Base-by-base conservation (phyloP, 2,329 filamentous ascomycete genomes). In the Macroventuria anomochaeta region DNA sequence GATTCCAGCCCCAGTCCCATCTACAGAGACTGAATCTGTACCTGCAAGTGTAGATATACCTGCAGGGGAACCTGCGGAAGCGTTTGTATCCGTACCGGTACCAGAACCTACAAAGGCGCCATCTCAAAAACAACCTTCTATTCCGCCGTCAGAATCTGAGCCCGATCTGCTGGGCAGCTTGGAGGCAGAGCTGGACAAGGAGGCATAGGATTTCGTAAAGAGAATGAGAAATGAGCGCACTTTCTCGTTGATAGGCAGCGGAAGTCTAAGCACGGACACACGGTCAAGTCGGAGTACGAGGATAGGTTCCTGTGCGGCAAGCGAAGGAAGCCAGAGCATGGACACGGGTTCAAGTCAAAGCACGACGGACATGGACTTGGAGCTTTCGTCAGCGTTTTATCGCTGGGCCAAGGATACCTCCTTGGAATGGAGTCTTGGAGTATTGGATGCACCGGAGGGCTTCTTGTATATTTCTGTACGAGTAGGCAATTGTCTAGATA, bases 111-210 rank as follows among this genome's bases (percentile, higher is more conserved):
- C 40, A n/a, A 44, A 62, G 28, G 37, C 47, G 12, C 46, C 38
- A 23, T 23, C 62, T 21, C 32, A 50, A 11, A 59, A 61, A 23
- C 47, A 60, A 28, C 32, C 52, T 28, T 59, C 62, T 18, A 49
- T 52, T 8, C 61, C 60, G 7, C 55, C 67, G 28, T 68, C 74
- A 15, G 75, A 75, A 31, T 71, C 68, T 7, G 77, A 79, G 46
- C 64, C 76, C 25, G 79, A 82, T 67, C 61, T 82, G 26, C 64
- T 81, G 23, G 79, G 77, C 29, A 81, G 76, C 49, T 61, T 82
- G 20, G 80, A 82, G 58, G 74, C 73, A 20, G 79, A 79, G 48
- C 58, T 80, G 38, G 72, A 75, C 20, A 67, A 71, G 44, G 68
- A 71, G 29, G 26, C 46, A 5, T 40, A 42, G 37, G 5, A 4